phyloP scores from a whole-genome alignment of 2,329 filamentous ascomycete species.

The Chrysosporium keratinophilum region DNA sequence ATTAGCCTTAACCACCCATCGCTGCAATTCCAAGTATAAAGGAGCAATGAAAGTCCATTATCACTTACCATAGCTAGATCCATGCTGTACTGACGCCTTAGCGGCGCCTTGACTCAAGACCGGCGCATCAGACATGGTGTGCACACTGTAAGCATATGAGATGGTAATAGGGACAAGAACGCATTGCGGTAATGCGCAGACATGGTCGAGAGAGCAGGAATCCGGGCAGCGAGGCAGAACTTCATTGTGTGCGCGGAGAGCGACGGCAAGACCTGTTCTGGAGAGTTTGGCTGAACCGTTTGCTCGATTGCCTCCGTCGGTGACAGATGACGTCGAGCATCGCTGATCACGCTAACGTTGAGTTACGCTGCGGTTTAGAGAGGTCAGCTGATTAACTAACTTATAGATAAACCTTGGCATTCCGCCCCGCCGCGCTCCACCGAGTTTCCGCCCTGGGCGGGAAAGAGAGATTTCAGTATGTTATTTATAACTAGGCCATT shows the following conservation, averaged over 20 bases:
- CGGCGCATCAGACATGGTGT: conserved; percentile 4
- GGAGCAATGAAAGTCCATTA: not conserved
- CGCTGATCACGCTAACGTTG: not conserved
- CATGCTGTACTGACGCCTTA: not conserved
- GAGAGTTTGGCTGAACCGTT: conserved; percentile 9
- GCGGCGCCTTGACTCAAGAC: not conserved
- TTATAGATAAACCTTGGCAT: not conserved
- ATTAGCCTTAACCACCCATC: not conserved
- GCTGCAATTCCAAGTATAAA: not conserved
- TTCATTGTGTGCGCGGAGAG: not conserved
- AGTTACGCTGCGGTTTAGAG: not conserved
- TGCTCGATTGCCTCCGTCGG: not conserved
- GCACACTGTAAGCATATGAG: not conserved
- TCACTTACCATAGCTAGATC: not conserved
- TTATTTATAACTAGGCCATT: too few relatives aligned
- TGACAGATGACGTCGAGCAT: conserved; percentile 1
- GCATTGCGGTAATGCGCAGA: not conserved
- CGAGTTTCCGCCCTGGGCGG: not conserved
- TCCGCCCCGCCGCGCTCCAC: not conserved
- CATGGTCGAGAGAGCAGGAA: conserved; percentile 1
- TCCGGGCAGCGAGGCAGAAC: not conserved
- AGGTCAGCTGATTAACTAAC: conserved; percentile 1
- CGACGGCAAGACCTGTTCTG: conserved; percentile 9
- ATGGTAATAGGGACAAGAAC: not conserved
- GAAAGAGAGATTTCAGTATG: too few relatives aligned